Evolutionary conservation across 352 stramenopile species (phyloP), one percentile per base, ranked within the genome.

Genomic region (Peronospora farinosa): DNA sequence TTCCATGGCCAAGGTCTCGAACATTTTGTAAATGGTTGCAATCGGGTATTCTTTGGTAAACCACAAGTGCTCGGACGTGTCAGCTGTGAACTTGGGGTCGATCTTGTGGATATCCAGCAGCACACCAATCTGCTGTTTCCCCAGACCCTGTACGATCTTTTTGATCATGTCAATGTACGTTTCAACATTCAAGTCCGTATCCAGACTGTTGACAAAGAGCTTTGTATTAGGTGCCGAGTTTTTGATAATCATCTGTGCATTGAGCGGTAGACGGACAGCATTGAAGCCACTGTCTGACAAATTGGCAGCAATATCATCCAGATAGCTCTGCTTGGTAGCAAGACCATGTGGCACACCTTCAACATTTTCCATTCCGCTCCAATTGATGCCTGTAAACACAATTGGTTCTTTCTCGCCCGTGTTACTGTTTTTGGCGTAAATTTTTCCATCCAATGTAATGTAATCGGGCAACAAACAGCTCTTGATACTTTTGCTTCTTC

Each of bases 141-240:
- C 81, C 7, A 92, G 73, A 1, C 76, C 81, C 44, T 89, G 76
- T n/a, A 92, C 72, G 32, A 92, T 65, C 43, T 80, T 81, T 57
- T 85, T 84, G 63, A 92, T 89, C 81, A 92, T 89, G 43, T 85
- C 70, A 21, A 84, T 85, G 63, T 92, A 92, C 33, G 72, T 70
- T 7, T 65, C 75, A 8, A 83, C 78, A 46, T 80, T 83, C 31
- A 92, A 58, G 40, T 86, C 69, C 7, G 76, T 80, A 25, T 79
- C 55, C 37, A 72, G 49, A 38, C 53, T 71, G 49, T 71, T 84
- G n/a, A 89, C 74, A 49, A 81, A 89, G 21, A 80, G 67, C 43
- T 42, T 86, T 15, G 72, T 76, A 54, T 89, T 63, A 0, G 77
- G 76, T 3, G 57, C 64, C 31, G 74, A 63, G 61, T 89, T 84